Evolutionary conservation across 2,329 filamentous ascomycete genomes (phyloP).

Genomic region (Pseudocercospora cruenta): DNA sequence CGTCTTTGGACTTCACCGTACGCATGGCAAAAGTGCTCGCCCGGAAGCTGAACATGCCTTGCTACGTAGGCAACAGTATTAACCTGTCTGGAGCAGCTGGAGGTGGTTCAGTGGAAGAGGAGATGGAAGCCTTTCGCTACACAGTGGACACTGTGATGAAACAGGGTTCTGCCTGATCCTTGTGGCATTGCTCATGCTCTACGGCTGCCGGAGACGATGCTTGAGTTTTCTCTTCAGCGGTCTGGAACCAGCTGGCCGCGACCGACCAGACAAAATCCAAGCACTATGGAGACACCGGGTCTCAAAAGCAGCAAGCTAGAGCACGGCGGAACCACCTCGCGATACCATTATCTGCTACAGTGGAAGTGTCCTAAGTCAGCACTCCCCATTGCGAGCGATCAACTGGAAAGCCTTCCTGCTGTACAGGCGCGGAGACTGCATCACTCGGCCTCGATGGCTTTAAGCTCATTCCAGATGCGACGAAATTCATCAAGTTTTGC

Average conservation of each 20-base stretch:
- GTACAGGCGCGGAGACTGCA: not conserved
- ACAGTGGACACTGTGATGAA: slow-evolving; percentile 71
- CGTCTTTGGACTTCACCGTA: slow-evolving; percentile 82
- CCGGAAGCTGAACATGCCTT: slow-evolving; percentile 70
- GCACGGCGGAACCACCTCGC: not conserved
- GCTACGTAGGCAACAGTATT: slow-evolving; percentile 90
- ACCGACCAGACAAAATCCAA: not conserved
- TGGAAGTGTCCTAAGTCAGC: not conserved
- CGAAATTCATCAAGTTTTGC: not conserved
- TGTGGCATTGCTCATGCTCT: not conserved
- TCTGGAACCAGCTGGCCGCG: not conserved
- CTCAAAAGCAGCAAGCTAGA: not conserved
- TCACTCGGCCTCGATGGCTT: not conserved
- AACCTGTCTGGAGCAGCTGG: slow-evolving; percentile 73
- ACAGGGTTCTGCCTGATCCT: not conserved
- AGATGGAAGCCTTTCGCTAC: slow-evolving; percentile 82
- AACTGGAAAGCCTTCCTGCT: not conserved
- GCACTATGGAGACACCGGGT: not conserved
- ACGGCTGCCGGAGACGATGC: not conserved
- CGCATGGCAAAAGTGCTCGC: slow-evolving; percentile 82
- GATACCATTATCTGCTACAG: not conserved
- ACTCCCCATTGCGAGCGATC: not conserved
- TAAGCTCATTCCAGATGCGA: not conserved
- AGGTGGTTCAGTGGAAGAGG: slow-evolving; percentile 85
- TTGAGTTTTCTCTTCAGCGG: not conserved